Percentiles rank a stretch among this genome's conserved stretches.
These are phyloP conservation scores for Sordariomycetes sp. DNA, from an alignment of 2,329 filamentous ascomycete species.

Conservation along the genomic window DNA sequence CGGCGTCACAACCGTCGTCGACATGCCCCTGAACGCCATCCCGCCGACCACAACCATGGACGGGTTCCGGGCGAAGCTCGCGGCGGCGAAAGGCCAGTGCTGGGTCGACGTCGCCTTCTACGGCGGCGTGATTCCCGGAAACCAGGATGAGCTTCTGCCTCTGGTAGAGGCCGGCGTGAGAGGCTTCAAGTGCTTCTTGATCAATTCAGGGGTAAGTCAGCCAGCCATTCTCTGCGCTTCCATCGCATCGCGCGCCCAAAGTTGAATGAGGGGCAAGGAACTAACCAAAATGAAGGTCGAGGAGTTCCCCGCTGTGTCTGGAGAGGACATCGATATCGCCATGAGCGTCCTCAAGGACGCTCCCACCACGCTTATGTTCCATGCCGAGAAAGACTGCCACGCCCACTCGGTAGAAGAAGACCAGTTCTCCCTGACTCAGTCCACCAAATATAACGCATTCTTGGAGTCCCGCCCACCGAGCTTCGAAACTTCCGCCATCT, in stretches of 20 bases:
- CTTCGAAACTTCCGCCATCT: slow-evolving; percentile 86
- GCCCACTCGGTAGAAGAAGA: slow-evolving; percentile 66
- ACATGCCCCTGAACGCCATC: slow-evolving; percentile 97
- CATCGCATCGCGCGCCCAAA: neutral
- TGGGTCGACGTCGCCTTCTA: slow-evolving; percentile 99
- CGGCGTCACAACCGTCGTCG: slow-evolving; percentile 90
- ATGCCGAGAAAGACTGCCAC: slow-evolving; percentile 96
- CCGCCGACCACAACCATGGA: slow-evolving; percentile 86
- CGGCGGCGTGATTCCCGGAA: slow-evolving; percentile 87
- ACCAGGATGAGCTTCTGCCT: slow-evolving; percentile 65
- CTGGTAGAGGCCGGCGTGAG: slow-evolving; percentile 79
- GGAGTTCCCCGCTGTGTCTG: slow-evolving; percentile 87
- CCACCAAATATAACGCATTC: slow-evolving; percentile 80
- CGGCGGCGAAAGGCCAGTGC: slow-evolving; percentile 75
- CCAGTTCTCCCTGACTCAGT: slow-evolving; percentile 56
- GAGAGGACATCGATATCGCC: slow-evolving; percentile 65
- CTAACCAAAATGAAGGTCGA: slow-evolving; percentile 52
- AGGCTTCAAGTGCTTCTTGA: slow-evolving; percentile 96
- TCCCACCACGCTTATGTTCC: slow-evolving; percentile 94
- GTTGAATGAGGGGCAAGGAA: neutral
- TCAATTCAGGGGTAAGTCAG: slow-evolving; percentile 77
- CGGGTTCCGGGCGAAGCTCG: slow-evolving; percentile 75
- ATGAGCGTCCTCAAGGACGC: slow-evolving; percentile 72
- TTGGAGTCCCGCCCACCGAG: slow-evolving; percentile 78
- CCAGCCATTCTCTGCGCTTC: neutral